Evolutionary conservation across 2,329 filamentous ascomycete genomes (phyloP).

Genomic region (Gaeumannomyces tritici): DNA sequence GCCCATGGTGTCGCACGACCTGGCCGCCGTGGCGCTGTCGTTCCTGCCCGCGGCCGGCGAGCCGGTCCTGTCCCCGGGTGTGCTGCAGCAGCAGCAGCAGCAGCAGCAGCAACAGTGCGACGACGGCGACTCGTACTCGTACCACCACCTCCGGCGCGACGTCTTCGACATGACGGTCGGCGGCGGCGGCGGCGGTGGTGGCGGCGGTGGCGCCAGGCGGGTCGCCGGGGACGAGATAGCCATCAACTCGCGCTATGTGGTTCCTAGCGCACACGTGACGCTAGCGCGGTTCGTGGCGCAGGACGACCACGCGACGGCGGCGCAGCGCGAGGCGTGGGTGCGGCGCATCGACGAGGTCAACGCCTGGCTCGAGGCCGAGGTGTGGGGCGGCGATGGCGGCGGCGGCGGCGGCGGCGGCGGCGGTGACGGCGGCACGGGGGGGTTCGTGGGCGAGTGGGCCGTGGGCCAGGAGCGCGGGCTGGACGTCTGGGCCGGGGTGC

Average conservation of each 20-base stretch:
- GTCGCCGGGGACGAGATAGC: conserved; percentile 26
- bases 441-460: conserved; percentile 61
- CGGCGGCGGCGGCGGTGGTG: conserved; percentile 33
- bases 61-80: conserved; percentile 28
- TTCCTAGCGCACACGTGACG: conserved; percentile 84
- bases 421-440: too few relatives aligned
- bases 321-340: conserved; percentile 56
- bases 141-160: conserved; percentile 82
- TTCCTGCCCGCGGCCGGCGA: conserved; percentile 74
- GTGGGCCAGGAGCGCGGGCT: conserved; percentile 81
- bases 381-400: conserved; percentile 44
- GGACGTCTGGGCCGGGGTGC: conserved; percentile 60
- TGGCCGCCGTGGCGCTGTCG: conserved; percentile 75
- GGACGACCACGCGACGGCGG: conserved; percentile 49
- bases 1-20: conserved; percentile 75
- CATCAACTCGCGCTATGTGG: conserved; percentile 72
- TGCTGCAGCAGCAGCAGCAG: too few relatives aligned
- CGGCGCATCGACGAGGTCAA: conserved; percentile 68
- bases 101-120: too few relatives aligned
- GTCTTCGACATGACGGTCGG: conserved; percentile 52
- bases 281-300: conserved; percentile 69
- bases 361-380: conserved; percentile 57
- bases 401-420: not conserved
- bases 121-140: conserved; percentile 60
- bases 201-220: too few relatives aligned